Evolutionary conservation across 2,329 filamentous ascomycete genomes (phyloP).

Genomic region (Pseudocercospora vitis): DNA sequence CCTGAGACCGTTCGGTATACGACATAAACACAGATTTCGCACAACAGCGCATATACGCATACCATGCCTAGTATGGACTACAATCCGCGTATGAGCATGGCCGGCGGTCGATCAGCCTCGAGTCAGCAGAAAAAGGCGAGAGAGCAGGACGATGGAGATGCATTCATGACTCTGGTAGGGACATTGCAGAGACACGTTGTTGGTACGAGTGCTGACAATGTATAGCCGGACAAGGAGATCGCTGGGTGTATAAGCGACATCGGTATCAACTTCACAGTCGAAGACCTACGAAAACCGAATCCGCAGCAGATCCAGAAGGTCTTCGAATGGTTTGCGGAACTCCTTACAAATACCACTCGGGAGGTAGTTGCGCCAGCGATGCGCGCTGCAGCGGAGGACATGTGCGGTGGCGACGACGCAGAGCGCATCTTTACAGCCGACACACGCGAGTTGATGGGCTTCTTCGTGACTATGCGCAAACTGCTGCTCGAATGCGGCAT

Average conservation of each 20-base stretch:
- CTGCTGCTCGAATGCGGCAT: slow-evolving; percentile 85
- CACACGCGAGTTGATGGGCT: slow-evolving; percentile 91
- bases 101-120: slow-evolving; percentile 39
- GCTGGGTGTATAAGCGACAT: slow-evolving; percentile 97
- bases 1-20: background rate
- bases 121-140: slow-evolving; percentile 44
- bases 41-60: slow-evolving; percentile 14
- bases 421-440: slow-evolving; percentile 78
- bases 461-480: slow-evolving; percentile 79
- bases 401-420: slow-evolving; percentile 78
- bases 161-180: slow-evolving; percentile 53
- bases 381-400: slow-evolving; percentile 84
- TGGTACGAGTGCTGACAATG: slow-evolving; percentile 6
- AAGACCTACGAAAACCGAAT: slow-evolving; percentile 91
- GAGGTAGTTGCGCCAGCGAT: slow-evolving; percentile 94
- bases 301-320: slow-evolving; percentile 94
- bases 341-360: slow-evolving; percentile 89
- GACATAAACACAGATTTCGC: background rate
- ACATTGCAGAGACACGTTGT: slow-evolving; percentile 6
- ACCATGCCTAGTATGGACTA: slow-evolving; percentile 47
- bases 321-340: slow-evolving; percentile 95
- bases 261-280: slow-evolving; percentile 80
- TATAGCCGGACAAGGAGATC: slow-evolving; percentile 72
- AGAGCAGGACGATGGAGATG: slow-evolving; percentile 47
- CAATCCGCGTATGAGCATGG: slow-evolving; percentile 54